Base-by-base conservation (phyloP, 2,329 filamentous ascomycete species). In the Daldinia sp. region DNA sequence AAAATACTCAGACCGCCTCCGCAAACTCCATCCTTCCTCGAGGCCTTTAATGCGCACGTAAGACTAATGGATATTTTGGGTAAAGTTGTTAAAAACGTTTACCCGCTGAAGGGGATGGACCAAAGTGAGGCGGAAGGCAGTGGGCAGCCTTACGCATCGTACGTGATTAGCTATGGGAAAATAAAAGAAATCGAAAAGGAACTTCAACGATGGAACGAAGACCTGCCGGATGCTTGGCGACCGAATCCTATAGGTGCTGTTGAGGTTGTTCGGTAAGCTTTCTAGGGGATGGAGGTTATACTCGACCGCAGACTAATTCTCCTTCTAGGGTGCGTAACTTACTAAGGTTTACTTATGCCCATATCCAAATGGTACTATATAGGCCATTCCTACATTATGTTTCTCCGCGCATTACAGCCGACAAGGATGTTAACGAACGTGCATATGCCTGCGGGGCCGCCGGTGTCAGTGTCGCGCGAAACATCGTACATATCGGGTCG, bases 371-470 rank as follows among this genome's bases (percentile, higher is more conserved):
- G 75, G 87, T 95, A 72, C 79, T 95, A 1, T 95, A 95, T 72
- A 83, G 92, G 15, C 92, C 92, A 0, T 95, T 95, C 74, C 79
- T 95, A 10, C 92, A 95, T 74, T 95, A 94, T 69, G 88, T 93
- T 13, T 93, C 91, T 6, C 87, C 87, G 8, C 82, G 85, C 41
- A 78, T 86, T 2, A 83, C 81, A 49, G 80, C 82, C 52, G 82
- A 81, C 8, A 86, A 82, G 66, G 80, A 81, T 47, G 80, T 91
- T n/a, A 91, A 94, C 70, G 89, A 93, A 68, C 83, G 91, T 53
- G 91, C 90, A 1, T 94, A 93, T 73, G 90, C 90, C 10, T 94
- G 91, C 68, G 86, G 86, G 1, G 82, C 85, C 1, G 85, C 84
- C 0, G 85, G 84, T 2, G 83, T 88, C 54, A 88, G 83, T 61